phyloP scores from a whole-genome alignment of 2,329 filamentous ascomycete genomes.

The Aschersonia sp. region DNA sequence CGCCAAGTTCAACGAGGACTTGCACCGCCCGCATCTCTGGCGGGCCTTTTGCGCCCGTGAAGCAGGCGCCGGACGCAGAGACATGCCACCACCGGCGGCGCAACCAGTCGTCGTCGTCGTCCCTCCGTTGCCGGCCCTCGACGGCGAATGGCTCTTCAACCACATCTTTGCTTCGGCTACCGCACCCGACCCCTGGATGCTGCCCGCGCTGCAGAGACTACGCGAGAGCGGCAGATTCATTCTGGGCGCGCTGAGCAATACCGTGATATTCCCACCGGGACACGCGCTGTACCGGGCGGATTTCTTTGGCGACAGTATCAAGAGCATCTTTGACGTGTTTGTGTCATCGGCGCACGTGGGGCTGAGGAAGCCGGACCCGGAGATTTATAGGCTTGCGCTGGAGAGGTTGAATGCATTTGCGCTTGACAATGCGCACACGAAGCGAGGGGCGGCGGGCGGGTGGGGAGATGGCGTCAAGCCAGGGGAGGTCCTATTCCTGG shows the following conservation, averaged over 20 bases:
- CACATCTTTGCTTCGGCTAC: conserved; percentile 72
- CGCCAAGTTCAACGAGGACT: conserved; percentile 57
- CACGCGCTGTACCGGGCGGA: conserved; percentile 49
- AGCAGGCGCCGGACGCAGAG: no score
- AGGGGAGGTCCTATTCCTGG: conserved; percentile 69
- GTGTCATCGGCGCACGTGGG: conserved; percentile 77
- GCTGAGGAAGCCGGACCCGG: conserved; percentile 71
- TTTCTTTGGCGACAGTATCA: conserved; percentile 40
- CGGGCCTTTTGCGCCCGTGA: conserved; percentile 37
- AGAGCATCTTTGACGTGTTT: conserved; percentile 68
- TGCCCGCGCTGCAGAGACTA: conserved; percentile 61
- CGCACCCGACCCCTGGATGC: conserved; percentile 73
- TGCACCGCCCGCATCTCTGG: conserved; percentile 57
- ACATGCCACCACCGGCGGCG: no score
- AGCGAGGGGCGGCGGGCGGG: conserved; percentile 22
- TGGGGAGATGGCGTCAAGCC: conserved; percentile 39
- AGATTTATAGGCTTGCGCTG: conserved; percentile 66
- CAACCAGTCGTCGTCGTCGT: conserved; percentile 15
- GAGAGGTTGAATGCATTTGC: conserved; percentile 49
- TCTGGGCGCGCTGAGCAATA: conserved; percentile 78
- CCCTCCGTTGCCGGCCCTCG: conserved; percentile 56
- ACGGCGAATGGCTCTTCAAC: conserved; percentile 72
- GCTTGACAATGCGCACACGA: conserved; percentile 28
- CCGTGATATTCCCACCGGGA: conserved; percentile 65
- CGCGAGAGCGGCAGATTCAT: conserved; percentile 50